Base-by-base conservation (phyloP, 2,329 filamentous ascomycete genomes). In the Basipetospora chlamydospora region DNA sequence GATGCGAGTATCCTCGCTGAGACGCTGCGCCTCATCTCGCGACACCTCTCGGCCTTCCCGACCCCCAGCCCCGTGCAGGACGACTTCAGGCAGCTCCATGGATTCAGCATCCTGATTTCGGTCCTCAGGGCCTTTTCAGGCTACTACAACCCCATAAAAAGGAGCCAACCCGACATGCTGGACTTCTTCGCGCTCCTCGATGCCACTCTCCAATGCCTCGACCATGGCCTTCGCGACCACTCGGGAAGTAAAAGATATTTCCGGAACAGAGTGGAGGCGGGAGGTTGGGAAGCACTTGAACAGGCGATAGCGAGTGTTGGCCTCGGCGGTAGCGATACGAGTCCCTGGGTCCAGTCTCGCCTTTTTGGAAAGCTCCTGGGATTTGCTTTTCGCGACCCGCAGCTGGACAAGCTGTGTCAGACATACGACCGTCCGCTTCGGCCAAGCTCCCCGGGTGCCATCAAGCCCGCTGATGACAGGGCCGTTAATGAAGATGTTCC, bases 231-330 rank as follows among this genome's bases (percentile, higher is more conserved):
- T 44, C 72, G 75, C 37, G 75, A 76, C 31, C 86, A 96, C 55
- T 68, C 79, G 32, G 88, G 87, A 15, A 98, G 96, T 57, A 73
- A 79, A 49, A 74, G 82, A 46, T 95, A 88, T 60, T 96, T 96
- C 53, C 72, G 75, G 40, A 77, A 76, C 45, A 69, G 75, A 45
- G 74, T 92, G 21, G 72, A 82, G 40, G 77, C 73, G 16, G 81
- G 78, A 39, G 86, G 88, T 3, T 93, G 85, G 78, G 67, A 76
- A 44, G 72, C 76, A 6, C 55, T 95, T 38, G 78, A 90, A 49
- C 73, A 82, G 50, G 73, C 72, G 5, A 69, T 87, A 59, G 72
- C 70, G 42, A 75, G 73, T 53, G 75, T 77, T 54, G 73, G 80
- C 23, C 58, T 76, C 37, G 66, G 78, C 37, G 70, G 70, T 44